Evolutionary conservation across 2,329 filamentous ascomycete genomes (phyloP).

Genomic region (Fusarium zealandicum): DNA sequence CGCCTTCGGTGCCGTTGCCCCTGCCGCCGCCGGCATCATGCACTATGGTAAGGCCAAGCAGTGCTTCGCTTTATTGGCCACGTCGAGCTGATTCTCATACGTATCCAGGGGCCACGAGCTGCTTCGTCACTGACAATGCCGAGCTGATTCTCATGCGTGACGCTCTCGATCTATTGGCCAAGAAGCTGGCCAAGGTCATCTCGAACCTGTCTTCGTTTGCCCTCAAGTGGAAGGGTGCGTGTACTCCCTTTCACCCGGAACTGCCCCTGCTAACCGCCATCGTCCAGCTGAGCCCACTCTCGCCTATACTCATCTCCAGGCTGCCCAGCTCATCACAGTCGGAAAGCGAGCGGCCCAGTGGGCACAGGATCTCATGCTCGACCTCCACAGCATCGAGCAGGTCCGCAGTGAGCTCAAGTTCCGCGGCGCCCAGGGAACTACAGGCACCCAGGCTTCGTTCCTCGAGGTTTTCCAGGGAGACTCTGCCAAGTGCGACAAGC

Average conservation of each 20-base stretch:
- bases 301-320: constrained; percentile 16
- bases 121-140: constrained; percentile 28
- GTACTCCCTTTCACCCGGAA: too few relatives aligned
- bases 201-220: constrained; percentile 21
- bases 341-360: constrained; percentile 26
- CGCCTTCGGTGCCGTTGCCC: constrained; percentile 21
- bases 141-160: constrained; percentile 27
- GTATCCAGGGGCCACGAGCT: neutral
- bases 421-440: constrained; percentile 45
- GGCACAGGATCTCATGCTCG: constrained; percentile 28
- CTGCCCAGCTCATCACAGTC: constrained; percentile 13
- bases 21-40: constrained; percentile 25
- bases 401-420: constrained; percentile 18
- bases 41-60: constrained; percentile 16
- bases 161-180: constrained; percentile 19
- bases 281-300: neutral
- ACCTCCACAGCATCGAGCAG: constrained; percentile 23
- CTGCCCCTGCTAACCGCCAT: neutral
- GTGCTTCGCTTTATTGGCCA: too few relatives aligned
- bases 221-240: constrained; percentile 17
- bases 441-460: constrained; percentile 81
- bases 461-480: constrained; percentile 55
- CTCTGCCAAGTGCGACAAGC: constrained; percentile 56
- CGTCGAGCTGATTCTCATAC: neutral
- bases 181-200: constrained; percentile 28